A percentile compares a stretch with the other conserved stretches of the same genome.
phyloP scores from a whole-genome alignment of 257 asterid species.

The Nicotiana undulata region DNA sequence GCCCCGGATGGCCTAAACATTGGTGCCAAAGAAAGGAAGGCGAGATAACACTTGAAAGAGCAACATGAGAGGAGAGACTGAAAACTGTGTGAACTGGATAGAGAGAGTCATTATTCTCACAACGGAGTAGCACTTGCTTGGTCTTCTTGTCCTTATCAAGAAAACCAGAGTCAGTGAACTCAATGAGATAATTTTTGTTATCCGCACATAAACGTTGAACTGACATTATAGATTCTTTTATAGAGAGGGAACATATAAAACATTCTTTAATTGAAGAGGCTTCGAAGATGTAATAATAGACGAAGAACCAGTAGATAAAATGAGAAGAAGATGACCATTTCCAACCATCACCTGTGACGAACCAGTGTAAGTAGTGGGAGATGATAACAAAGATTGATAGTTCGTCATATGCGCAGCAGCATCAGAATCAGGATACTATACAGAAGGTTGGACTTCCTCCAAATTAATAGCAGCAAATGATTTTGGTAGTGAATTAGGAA shows the following conservation, averaged over 20 bases:
- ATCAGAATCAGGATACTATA: neutral
- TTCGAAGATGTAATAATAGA: no score
- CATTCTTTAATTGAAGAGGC: no score
- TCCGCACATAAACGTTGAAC: no score
- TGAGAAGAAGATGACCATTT: neutral
- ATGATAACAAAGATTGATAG: neutral
- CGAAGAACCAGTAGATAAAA: neutral
- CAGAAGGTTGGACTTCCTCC: neutral
- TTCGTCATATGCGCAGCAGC: neutral
- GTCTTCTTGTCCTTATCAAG: no score
- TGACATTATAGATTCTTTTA: no score
- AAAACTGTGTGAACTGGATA: neutral
- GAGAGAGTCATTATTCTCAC: no score
- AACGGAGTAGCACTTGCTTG: no score
- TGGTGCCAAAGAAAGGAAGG: neutral
- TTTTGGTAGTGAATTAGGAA: no score
- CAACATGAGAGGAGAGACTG: neutral
- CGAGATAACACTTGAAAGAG: neutral
- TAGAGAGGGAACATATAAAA: no score
- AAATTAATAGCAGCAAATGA: no score
- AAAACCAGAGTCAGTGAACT: no score
- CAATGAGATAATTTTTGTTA: no score
- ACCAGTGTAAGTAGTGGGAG: neutral
- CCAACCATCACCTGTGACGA: neutral
- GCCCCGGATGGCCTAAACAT: neutral